phyloP scores from a whole-genome alignment of 805 yeast genomes.

The Spathaspora arborariae region DNA sequence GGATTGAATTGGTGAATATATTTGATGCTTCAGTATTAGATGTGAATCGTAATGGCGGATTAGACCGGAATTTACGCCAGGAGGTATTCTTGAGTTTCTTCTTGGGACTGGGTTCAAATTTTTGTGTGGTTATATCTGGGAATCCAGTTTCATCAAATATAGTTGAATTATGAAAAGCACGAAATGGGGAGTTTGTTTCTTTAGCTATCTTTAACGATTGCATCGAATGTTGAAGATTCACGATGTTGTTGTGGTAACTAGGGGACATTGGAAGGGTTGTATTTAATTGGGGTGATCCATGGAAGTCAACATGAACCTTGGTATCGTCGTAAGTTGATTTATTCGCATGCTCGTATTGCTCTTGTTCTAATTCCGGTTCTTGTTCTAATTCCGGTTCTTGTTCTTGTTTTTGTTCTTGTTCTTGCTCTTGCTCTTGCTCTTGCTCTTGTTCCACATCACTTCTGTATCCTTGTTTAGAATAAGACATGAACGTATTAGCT shows the following conservation, averaged over 20 bases:
- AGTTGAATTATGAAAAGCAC: constrained; percentile 5
- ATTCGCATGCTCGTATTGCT: no score
- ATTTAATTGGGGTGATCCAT: background rate
- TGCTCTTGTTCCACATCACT: no score
- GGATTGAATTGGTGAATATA: background rate
- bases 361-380: no score
- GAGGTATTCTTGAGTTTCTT: constrained; percentile 8
- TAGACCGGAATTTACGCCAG: constrained; percentile 22
- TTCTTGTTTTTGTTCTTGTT: background rate
- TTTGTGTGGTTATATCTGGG: constrained; percentile 7
- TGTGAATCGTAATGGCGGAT: constrained; percentile 10
- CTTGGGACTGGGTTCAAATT: constrained; percentile 4
- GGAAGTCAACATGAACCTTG: background rate
- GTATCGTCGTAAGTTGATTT: background rate
- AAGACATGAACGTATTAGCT: no score
- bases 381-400: no score
- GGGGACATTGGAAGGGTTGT: background rate
- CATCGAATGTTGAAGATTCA: constrained; percentile 11
- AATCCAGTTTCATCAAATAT: background rate
- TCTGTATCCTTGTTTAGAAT: no score
- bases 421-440: background rate
- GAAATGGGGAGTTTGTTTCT: background rate
- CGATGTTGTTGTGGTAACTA: constrained; percentile 10
- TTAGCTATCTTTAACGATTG: constrained; percentile 9
- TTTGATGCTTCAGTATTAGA: no score